These are phyloP conservation scores for Populus trichocarpa DNA, from an alignment of 441 rosid species.

Conservation along the genomic window DNA sequence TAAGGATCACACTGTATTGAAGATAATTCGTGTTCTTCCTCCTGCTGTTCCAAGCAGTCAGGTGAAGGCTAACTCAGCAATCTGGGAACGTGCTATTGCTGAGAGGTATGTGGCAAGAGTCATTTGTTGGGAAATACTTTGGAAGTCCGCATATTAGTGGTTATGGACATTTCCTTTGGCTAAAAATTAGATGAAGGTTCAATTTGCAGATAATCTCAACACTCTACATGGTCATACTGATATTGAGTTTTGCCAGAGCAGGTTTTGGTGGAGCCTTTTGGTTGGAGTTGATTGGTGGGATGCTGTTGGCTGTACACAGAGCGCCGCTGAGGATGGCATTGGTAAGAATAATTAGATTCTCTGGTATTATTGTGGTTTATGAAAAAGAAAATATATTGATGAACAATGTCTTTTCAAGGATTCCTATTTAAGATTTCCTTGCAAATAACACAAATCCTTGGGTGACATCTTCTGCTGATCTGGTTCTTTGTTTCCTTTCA, in stretches of 20 bases:
- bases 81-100: no score
- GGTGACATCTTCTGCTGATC: constrained; percentile 1
- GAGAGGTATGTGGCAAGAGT: no score
- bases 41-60: no score
- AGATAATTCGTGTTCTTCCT: no score
- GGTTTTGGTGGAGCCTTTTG: constrained; percentile 99
- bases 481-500: constrained; percentile 40
- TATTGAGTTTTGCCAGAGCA: constrained; percentile 29
- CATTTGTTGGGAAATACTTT: neutral
- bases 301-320: constrained; percentile 98
- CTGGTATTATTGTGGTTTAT: neutral
- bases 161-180: neutral
- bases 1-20: no score
- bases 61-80: no score
- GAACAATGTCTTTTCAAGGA: neutral
- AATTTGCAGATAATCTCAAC: neutral
- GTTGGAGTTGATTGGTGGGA: constrained; percentile 99
- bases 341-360: constrained; percentile 44
- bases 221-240: constrained; percentile 7
- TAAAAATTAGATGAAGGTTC: neutral
- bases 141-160: neutral
- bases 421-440: neutral
- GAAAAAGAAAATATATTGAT: neutral
- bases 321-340: constrained; percentile 98
- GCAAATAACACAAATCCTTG: neutral